Evolutionary conservation across 177 flowering plant genomes (phyloP).

Genomic region (Vitis hybrid): DNA sequence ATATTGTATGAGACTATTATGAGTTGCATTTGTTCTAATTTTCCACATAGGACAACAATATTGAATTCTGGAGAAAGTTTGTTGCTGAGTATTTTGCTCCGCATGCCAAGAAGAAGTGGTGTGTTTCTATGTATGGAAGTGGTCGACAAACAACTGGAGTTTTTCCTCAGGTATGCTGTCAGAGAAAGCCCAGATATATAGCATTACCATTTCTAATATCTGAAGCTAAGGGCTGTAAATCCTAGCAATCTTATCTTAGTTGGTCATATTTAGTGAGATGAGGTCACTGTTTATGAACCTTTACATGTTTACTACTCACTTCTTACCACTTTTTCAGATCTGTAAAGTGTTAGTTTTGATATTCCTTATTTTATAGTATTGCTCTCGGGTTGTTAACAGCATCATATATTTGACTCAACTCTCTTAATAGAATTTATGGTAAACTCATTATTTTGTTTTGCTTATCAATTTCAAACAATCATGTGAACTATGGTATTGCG

Average conservation of each 20-base stretch:
- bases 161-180: constrained; percentile 82
- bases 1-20: not conserved
- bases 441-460: no score
- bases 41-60: constrained; percentile 76
- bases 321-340: not conserved
- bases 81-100: constrained; percentile 94
- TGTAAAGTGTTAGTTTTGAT: not conserved
- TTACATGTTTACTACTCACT: not conserved
- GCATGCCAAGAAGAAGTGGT: constrained; percentile 97
- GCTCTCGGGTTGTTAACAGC: not conserved
- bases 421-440: no score
- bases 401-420: no score
- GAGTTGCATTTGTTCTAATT: constrained; percentile 1
- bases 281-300: not conserved
- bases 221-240: no score
- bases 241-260: not conserved
- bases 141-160: constrained; percentile 96
- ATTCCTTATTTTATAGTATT: not conserved
- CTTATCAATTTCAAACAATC: no score
- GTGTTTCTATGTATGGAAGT: constrained; percentile 96
- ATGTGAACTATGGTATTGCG: not conserved
- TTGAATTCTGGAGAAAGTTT: constrained; percentile 98
- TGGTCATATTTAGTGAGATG: not conserved
- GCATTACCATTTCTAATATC: not conserved
- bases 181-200: not conserved